phyloP scores from a whole-genome alignment of 257 asterid species.

The Petunia axillaris region DNA sequence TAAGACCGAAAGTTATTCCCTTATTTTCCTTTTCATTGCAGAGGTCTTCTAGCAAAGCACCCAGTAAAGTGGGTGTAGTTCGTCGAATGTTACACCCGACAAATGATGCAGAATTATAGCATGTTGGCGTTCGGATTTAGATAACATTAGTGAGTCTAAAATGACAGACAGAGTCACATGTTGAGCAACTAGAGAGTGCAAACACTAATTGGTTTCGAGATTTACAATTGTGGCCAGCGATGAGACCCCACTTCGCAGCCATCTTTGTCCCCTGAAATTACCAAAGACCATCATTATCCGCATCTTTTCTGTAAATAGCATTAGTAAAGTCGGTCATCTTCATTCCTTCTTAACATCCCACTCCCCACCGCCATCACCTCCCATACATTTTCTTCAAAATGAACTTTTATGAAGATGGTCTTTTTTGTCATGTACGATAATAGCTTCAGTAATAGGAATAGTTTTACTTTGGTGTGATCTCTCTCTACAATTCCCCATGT shows the following conservation, averaged over 20 bases:
- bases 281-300: background rate
- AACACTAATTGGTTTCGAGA: conserved; percentile 7
- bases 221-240: background rate
- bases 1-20: no score
- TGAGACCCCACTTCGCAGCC: background rate
- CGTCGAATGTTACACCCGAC: no score
- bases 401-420: background rate
- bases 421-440: background rate
- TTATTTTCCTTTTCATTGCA: no score
- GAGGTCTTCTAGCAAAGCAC: no score
- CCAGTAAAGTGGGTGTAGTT: no score
- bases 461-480: no score
- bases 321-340: background rate
- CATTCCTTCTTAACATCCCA: background rate
- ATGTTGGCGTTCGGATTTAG: background rate
- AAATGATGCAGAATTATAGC: no score
- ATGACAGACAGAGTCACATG: background rate
- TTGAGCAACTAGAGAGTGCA: background rate
- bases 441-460: no score
- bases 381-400: background rate
- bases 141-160: background rate
- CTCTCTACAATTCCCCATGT: conserved; percentile 11
- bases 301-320: conserved; percentile 1
- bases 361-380: no score
- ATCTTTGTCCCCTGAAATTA: background rate